A percentile compares a stretch with the other conserved stretches of the same genome.
Conservation (phyloP, 1,139 yeast genomes). For the Suhomyces terraborum region DNA sequence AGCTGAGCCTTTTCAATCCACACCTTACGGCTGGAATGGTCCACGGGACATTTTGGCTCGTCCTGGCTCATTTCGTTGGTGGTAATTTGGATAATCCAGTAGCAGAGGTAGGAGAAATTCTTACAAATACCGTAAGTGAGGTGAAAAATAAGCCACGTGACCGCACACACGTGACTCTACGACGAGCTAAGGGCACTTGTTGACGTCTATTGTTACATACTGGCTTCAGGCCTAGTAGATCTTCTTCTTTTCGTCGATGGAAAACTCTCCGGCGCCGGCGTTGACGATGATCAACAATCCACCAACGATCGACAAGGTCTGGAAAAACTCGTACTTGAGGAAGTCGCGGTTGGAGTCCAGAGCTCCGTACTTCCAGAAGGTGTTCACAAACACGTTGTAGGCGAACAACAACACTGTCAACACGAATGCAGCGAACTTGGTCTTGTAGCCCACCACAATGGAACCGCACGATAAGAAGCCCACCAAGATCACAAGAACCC, state of each 20-base stretch:
- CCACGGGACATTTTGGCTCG: slow-evolving; percentile 65
- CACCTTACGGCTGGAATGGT: slow-evolving; percentile 55
- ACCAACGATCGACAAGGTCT: slow-evolving; percentile 91
- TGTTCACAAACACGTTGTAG: slow-evolving; percentile 80
- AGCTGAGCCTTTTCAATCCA: slow-evolving; percentile 43
- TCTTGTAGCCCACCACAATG: slow-evolving; percentile 90
- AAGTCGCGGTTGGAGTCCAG: slow-evolving; percentile 84
- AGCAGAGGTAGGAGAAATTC: too few species aligned
- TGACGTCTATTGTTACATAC: slow-evolving; percentile 4
- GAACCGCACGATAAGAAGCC: slow-evolving; percentile 76
- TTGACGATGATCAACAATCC: slow-evolving; percentile 88
- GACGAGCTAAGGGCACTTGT: too few species aligned
- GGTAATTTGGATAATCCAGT: too few species aligned
- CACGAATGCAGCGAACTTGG: slow-evolving; percentile 83
- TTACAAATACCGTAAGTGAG: too few species aligned
- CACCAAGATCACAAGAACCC: slow-evolving; percentile 64
- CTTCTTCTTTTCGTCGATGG: slow-evolving; percentile 95
- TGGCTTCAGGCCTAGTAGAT: slow-evolving; percentile 53
- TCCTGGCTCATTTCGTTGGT: slow-evolving; percentile 18
- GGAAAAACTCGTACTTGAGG: slow-evolving; percentile 91
- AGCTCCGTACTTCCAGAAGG: slow-evolving; percentile 80
- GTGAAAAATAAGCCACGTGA: too few species aligned
- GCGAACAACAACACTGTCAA: slow-evolving; percentile 72
- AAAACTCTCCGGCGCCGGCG: slow-evolving; percentile 95
- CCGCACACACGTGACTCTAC: slow-evolving; percentile 5